Evolutionary conservation across 371 early-diverging fungal species (phyloP).

Genomic region (Conidiobolus incongruus): DNA sequence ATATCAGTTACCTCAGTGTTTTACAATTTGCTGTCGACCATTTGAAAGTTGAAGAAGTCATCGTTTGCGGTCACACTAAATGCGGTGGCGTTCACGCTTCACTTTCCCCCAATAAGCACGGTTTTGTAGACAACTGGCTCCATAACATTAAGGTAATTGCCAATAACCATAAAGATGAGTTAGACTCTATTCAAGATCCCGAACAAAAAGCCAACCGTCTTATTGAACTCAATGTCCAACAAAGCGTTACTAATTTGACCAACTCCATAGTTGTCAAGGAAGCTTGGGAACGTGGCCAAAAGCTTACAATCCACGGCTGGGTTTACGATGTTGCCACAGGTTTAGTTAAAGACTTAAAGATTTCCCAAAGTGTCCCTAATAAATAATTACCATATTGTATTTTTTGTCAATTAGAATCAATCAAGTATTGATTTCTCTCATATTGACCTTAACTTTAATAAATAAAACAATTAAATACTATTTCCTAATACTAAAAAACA

Average conservation of each 20-base stretch:
- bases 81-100: slow-evolving; percentile 75
- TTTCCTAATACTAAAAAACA: too few relatives aligned
- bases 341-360: too few relatives aligned
- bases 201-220: slow-evolving; percentile 21
- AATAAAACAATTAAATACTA: too few relatives aligned
- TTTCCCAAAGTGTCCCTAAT: slow-evolving; percentile 11
- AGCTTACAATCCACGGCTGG: slow-evolving; percentile 63
- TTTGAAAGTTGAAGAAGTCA: slow-evolving; percentile 74
- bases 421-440: too few relatives aligned
- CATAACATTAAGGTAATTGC: slow-evolving; percentile 54
- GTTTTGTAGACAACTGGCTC: slow-evolving; percentile 72
- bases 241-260: slow-evolving; percentile 46
- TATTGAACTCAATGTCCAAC: slow-evolving; percentile 50
- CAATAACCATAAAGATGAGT: too few relatives aligned
- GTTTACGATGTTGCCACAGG: slow-evolving; percentile 55
- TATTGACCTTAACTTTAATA: too few relatives aligned
- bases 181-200: slow-evolving; percentile 13
- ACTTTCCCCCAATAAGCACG: slow-evolving; percentile 30
- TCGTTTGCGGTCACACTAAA: slow-evolving; percentile 80
- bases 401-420: too few relatives aligned
- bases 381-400: too few relatives aligned
- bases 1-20: slow-evolving; percentile 62
- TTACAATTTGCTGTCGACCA: slow-evolving; percentile 81
- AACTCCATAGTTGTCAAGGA: slow-evolving; percentile 54
- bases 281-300: slow-evolving; percentile 59